phyloP scores from a whole-genome alignment of 345 rosid genomes.

The Salix dunnii region DNA sequence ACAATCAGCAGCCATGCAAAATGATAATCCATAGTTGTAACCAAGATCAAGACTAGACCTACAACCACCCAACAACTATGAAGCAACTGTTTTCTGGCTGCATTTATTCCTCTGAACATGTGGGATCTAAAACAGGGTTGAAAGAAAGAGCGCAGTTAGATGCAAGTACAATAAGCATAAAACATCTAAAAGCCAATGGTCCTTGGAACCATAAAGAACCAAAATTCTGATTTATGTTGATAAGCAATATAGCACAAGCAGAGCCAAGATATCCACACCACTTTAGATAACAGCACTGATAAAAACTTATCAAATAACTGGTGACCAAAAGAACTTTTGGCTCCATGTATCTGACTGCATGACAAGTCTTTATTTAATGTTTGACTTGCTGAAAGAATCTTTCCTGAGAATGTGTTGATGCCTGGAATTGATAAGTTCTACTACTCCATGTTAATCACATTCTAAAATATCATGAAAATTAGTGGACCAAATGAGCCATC shows the following conservation, averaged over 20 bases:
- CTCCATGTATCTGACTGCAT: background rate
- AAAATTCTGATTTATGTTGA: background rate
- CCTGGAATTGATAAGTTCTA: background rate
- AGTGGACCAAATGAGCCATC: background rate
- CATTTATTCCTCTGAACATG: background rate
- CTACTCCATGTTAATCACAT: background rate
- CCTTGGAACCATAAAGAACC: background rate
- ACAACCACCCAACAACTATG: background rate
- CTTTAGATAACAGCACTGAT: background rate
- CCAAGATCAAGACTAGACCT: background rate
- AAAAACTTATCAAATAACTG: background rate
- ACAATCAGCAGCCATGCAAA: background rate
- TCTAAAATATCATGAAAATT: background rate
- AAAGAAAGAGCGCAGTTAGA: background rate
- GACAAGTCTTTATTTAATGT: background rate
- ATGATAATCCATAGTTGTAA: background rate
- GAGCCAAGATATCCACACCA: background rate
- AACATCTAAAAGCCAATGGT: background rate
- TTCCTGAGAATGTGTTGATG: background rate
- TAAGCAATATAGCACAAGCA: background rate
- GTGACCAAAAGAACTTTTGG: background rate
- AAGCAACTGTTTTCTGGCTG: background rate
- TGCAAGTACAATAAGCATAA: background rate
- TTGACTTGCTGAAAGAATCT: background rate
- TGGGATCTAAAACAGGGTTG: background rate